phyloP scores from a whole-genome alignment of 192 early-diverging fungal genomes.

The Backusella circina region DNA sequence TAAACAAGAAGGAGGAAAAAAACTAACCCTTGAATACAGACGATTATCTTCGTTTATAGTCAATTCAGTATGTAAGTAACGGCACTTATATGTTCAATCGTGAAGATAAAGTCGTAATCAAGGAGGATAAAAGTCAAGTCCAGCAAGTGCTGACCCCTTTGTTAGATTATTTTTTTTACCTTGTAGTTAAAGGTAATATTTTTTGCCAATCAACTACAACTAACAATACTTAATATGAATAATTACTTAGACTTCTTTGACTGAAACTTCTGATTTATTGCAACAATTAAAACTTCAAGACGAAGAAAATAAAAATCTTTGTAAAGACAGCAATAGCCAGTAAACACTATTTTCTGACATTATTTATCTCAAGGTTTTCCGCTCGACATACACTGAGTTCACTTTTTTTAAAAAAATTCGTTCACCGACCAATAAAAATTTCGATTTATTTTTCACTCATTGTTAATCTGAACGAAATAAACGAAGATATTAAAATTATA shows the following conservation, averaged over 20 bases:
- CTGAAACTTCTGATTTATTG: background rate
- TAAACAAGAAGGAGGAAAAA: background rate
- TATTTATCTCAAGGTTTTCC: background rate
- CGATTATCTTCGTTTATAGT: background rate
- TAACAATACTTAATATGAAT: conserved; percentile 1
- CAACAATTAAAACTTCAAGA: background rate
- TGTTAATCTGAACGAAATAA: too few relatives aligned
- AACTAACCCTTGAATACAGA: conserved; percentile 2
- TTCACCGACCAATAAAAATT: too few relatives aligned
- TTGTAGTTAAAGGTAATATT: background rate
- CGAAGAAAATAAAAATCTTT: background rate
- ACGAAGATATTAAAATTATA: too few relatives aligned
- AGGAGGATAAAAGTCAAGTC: background rate
- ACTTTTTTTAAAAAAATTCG: too few relatives aligned
- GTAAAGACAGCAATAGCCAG: background rate
- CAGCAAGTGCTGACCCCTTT: background rate
- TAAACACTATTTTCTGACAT: background rate
- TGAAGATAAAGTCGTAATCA: background rate
- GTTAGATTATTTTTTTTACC: background rate
- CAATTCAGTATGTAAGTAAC: background rate
- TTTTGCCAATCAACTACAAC: background rate
- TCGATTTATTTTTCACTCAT: too few relatives aligned
- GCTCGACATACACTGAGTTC: background rate
- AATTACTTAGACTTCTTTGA: background rate
- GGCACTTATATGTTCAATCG: background rate